Evolutionary conservation across 148 eudicot genomes (phyloP), one percentile per base, ranked within the genome.

Genomic region (Rhododendron ferrugineum): DNA sequence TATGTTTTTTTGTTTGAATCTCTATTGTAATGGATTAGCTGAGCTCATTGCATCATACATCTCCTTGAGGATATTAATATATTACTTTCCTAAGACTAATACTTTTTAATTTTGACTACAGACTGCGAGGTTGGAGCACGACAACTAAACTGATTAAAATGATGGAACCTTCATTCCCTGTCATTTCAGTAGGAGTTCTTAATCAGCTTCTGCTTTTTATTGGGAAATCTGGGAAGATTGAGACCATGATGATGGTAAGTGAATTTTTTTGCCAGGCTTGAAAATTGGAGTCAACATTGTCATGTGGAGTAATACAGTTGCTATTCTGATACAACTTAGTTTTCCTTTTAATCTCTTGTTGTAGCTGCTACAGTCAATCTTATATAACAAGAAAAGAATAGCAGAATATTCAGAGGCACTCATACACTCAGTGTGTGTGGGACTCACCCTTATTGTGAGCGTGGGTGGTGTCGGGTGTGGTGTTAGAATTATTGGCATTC

Each of bases 161-260:
- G 87, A 93, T 97, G 95, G 99, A 93, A 84, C 92, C 94, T 72
- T 89, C 93, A 14, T 87, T 94, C 72, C 87, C 86, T 88, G 73
- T 80, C 77, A 84, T 95, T 49, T 94, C 99, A 52, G 92, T 90
- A 44, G 99, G 99, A 85, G 87, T 92, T 88, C 82, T 94, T 83
- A 95, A 97, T 91, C 98, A 92, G 81, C 89, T 97, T 87, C 87
- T 97, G 85, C 94, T 92, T 85, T 90, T 91, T 82, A 88, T 95
- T 84, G 99, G 98, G 85, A 95, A 92, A 90, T 88, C 89, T 83
- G 99, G 99, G 88, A 97, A 92, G 86, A 87, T 86, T 34, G 98
- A 95, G 86, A 89, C 86, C 85, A 95, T 93, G 98, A 94, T 97
- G 94, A 97, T 93, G 98, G 99, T 97, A 89, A 84, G 32, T 70